A percentile compares a stretch with the other conserved stretches of the same genome.
Conservation (phyloP, 2,329 filamentous ascomycete genomes). For the Cladosporium colombiae region DNA sequence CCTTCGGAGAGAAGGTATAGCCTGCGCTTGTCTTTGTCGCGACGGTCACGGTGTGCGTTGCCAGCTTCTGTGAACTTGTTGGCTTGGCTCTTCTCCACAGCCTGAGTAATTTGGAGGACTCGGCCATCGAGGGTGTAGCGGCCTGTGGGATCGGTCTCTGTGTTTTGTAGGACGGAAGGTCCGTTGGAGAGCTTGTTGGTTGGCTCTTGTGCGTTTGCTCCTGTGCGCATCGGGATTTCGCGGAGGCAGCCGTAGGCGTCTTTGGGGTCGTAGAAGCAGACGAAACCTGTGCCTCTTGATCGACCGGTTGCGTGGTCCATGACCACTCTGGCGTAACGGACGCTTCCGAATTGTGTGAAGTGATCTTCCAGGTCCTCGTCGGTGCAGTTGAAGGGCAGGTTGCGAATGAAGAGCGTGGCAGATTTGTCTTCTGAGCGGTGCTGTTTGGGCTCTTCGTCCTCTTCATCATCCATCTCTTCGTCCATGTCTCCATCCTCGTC, state of each 20-base stretch:
- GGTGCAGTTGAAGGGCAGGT: constrained; percentile 84
- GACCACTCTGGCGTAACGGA: constrained; percentile 89
- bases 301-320: constrained; percentile 82
- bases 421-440: constrained; percentile 61
- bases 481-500: constrained; percentile 40
- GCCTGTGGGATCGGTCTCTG: constrained; percentile 76
- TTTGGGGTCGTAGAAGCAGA: constrained; percentile 79
- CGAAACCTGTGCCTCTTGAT: constrained; percentile 89
- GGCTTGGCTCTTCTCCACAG: constrained; percentile 82
- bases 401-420: constrained; percentile 86
- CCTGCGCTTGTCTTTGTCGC: constrained; percentile 84
- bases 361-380: constrained; percentile 82
- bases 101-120: constrained; percentile 78
- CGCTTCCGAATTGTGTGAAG: constrained; percentile 82
- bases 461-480: constrained; percentile 44
- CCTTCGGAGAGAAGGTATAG: constrained; percentile 89
- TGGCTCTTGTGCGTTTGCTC: constrained; percentile 13
- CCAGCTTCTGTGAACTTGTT: constrained; percentile 71
- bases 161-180: constrained; percentile 79
- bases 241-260: constrained; percentile 78
- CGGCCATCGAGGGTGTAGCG: constrained; percentile 89
- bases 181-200: constrained; percentile 55
- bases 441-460: constrained; percentile 43
- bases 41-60: constrained; percentile 60
- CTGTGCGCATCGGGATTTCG: constrained; percentile 62